Conservation (phyloP, 345 rosid genomes). For the Eucalyptus sp. region DNA sequence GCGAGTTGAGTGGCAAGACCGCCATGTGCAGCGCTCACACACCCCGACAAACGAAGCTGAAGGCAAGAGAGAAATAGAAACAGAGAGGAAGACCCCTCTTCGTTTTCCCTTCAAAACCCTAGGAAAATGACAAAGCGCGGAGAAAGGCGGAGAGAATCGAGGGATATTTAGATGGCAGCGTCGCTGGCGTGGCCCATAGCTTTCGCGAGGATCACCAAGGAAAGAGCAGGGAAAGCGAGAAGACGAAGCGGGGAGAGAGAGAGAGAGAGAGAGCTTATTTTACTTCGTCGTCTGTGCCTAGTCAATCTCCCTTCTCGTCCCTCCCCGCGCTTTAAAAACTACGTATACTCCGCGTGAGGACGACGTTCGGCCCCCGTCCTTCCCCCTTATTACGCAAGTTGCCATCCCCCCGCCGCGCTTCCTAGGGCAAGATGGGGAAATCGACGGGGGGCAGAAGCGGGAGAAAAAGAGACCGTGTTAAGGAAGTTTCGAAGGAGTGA, state of each 20-base stretch:
- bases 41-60: not conserved
- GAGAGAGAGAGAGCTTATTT: not conserved
- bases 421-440: not conserved
- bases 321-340: not conserved
- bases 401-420: not conserved
- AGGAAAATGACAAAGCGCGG: not conserved
- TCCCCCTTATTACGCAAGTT: not conserved
- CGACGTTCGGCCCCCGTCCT: not conserved
- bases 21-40: slow-evolving; percentile 12
- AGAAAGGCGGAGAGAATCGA: not conserved
- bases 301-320: not conserved
- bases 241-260: not conserved
- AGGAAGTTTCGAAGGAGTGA: not conserved
- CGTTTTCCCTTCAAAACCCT: not conserved
- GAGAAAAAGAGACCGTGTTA: not conserved
- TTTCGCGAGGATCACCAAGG: not conserved
- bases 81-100: not conserved
- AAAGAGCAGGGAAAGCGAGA: not conserved
- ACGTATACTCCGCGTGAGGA: not conserved
- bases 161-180: not conserved
- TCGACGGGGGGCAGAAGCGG: not conserved
- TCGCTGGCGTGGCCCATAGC: not conserved
- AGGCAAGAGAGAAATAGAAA: not conserved
- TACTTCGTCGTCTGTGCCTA: not conserved
- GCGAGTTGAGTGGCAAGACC: slow-evolving; percentile 30